A percentile compares a stretch with the other conserved stretches of the same genome.
Evolutionary conservation across 2,329 filamentous ascomycete genomes (phyloP).

Genomic region (Byssoonygena ceratinophila): DNA sequence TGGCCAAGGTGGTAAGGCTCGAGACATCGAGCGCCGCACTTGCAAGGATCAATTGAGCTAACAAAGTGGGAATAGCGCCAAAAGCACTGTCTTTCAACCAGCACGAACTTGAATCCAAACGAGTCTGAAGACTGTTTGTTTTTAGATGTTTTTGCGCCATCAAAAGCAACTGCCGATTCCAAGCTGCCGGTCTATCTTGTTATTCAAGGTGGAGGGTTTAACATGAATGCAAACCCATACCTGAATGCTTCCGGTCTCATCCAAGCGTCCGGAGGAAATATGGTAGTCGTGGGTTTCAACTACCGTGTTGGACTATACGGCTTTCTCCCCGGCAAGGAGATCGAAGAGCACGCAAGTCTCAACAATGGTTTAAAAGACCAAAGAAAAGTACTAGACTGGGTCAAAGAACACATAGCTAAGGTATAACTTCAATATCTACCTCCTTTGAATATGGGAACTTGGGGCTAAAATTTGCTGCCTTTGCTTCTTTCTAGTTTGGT

Average conservation of each 20-base stretch:
- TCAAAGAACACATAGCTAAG: slow-evolving; percentile 51
- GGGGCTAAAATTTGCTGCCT: neutral
- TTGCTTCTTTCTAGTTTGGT: slow-evolving; percentile 45
- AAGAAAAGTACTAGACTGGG: slow-evolving; percentile 58
- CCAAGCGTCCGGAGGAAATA: slow-evolving; percentile 46
- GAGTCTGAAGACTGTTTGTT: slow-evolving; percentile 38
- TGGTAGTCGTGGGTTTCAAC: slow-evolving; percentile 63
- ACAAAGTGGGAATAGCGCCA: slow-evolving; percentile 29
- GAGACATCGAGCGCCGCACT: neutral
- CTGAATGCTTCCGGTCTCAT: slow-evolving; percentile 54
- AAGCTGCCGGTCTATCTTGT: slow-evolving; percentile 55
- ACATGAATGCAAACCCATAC: slow-evolving; percentile 48
- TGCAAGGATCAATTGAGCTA: neutral
- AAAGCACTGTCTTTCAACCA: slow-evolving; percentile 55
- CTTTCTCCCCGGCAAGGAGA: slow-evolving; percentile 53
- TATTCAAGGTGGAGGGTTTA: slow-evolving; percentile 54
- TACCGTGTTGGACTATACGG: slow-evolving; percentile 67
- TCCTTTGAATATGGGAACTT: neutral
- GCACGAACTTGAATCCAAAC: slow-evolving; percentile 49
- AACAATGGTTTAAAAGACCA: slow-evolving; percentile 65
- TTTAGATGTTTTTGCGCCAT: slow-evolving; percentile 34
- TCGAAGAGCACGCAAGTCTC: slow-evolving; percentile 41
- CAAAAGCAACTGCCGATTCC: slow-evolving; percentile 27
- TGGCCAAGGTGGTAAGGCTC: slow-evolving; percentile 44
- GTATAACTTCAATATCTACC: slow-evolving; percentile 21